Percentiles rank a stretch among this genome's conserved stretches.
These are phyloP conservation scores for Elaeis guineensis DNA, from an alignment of 176 grass and related monocot genomes.

Conservation along the genomic window DNA sequence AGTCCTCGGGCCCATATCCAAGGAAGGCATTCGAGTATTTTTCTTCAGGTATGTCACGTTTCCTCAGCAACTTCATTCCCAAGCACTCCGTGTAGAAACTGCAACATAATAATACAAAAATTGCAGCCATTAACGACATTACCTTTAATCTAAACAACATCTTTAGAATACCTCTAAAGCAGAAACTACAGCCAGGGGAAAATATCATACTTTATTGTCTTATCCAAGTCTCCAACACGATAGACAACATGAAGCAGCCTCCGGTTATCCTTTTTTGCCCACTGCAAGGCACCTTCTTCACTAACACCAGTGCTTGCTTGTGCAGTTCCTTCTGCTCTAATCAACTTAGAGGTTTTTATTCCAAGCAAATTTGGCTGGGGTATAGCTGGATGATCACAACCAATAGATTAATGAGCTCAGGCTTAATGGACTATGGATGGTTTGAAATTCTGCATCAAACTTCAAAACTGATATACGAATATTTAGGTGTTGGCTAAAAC, in stretches of 20 bases:
- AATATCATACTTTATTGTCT: conserved; percentile 75
- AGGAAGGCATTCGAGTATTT: conserved; percentile 93
- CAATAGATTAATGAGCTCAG: no score
- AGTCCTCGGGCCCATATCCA: conserved; percentile 85
- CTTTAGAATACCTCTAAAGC: background rate
- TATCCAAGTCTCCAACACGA: conserved; percentile 91
- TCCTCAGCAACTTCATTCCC: conserved; percentile 82
- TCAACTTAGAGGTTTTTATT: conserved; percentile 29
- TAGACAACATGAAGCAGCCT: conserved; percentile 89
- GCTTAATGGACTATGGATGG: no score
- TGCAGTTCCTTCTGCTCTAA: conserved; percentile 27
- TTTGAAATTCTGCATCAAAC: no score
- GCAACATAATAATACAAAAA: conserved; percentile 10
- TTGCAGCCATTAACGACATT: background rate
- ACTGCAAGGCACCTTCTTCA: conserved; percentile 56
- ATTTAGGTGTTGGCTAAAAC: no score
- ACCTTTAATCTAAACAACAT: background rate
- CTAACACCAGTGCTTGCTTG: conserved; percentile 31
- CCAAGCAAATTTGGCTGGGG: conserved; percentile 34
- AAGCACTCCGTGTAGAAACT: conserved; percentile 95
- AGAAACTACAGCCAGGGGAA: background rate
- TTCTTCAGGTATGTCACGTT: conserved; percentile 84
- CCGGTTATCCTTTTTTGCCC: conserved; percentile 73
- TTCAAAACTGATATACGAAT: no score
- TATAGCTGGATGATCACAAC: conserved; percentile 26